Conservation (phyloP, 371 early-diverging fungal species). For the Parasitella parasitica region DNA sequence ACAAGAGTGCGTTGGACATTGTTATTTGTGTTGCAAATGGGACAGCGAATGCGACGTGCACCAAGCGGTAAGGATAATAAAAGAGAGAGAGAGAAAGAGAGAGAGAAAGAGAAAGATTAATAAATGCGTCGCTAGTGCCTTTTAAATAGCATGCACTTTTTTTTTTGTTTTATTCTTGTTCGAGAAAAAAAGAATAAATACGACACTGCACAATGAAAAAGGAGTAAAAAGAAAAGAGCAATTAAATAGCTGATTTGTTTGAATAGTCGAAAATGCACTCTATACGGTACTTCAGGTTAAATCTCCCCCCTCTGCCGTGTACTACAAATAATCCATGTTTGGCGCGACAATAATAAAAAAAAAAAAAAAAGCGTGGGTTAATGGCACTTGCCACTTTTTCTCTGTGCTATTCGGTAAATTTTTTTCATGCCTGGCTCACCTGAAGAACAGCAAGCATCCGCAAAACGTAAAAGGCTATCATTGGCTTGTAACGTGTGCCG, state of each 20-base stretch:
- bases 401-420: background rate
- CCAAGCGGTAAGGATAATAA: background rate
- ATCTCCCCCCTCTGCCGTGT: background rate
- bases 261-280: background rate
- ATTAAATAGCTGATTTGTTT: conserved; percentile 1
- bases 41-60: background rate
- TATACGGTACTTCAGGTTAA: background rate
- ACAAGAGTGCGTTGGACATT: conserved; percentile 55
- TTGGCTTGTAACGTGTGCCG: conserved; percentile 73
- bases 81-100: background rate
- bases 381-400: background rate
- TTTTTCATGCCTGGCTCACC: background rate
- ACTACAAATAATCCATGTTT: too few species aligned
- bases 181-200: background rate
- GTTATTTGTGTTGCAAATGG: background rate
- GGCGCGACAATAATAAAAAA: background rate
- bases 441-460: background rate
- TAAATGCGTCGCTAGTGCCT: too few species aligned
- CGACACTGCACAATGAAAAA: background rate
- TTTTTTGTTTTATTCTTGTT: background rate
- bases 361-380: background rate
- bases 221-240: background rate
- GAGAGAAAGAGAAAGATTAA: too few species aligned
- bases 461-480: conserved; percentile 50
- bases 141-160: background rate